Base-by-base conservation (phyloP, 2,329 filamentous ascomycete genomes). In the Botrytis fragariae region DNA sequence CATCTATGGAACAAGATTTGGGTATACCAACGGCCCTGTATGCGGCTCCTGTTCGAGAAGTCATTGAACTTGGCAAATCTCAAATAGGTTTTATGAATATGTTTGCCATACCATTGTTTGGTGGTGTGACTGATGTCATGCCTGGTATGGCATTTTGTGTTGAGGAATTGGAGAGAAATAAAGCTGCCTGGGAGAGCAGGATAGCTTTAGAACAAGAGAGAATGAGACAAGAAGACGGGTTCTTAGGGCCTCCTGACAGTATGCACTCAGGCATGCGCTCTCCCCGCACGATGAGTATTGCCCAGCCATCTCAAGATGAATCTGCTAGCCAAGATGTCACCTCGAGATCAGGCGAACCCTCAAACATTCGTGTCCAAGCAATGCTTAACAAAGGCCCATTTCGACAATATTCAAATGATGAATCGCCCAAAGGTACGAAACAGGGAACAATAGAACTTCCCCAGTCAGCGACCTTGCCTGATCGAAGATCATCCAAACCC, bases 81-180 rank as follows among this genome's bases (percentile, higher is more conserved):
- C 96, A 99, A 83, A 92, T 98, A 72, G 92, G 93, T 37, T 99
- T 99, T 83, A 98, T 98, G 93, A 96, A 94, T 77, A 89, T 98
- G 78, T 98, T 98, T 81, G 96, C 95, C 25, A 90, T 95, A 67
- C 96, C 96, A 1, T 87, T 99, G 0, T 99, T 99, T 80, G 90
- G 94, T 80, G 93, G 92, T 12, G 91, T 98, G 12, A 90, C 93
- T 44, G 93, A 97, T 78, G 88, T 98, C 51, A 87, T 98, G 79
- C 95, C 96, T 2, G 89, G 88, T 35, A 93, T 98, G 90, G 85
- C 87, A 69, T 98, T 97, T 82, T 93, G 92, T 20, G 91, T 97
- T 20, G 89, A 92, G 39, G 94, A 97, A 82, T 90, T 98, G 37
- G 86, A 92, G 69, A 84, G 84, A 73, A 98, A 98, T 82, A 93